Conservation (phyloP, 2,329 filamentous ascomycete genomes). For the Pyrenochaeta sp. region DNA sequence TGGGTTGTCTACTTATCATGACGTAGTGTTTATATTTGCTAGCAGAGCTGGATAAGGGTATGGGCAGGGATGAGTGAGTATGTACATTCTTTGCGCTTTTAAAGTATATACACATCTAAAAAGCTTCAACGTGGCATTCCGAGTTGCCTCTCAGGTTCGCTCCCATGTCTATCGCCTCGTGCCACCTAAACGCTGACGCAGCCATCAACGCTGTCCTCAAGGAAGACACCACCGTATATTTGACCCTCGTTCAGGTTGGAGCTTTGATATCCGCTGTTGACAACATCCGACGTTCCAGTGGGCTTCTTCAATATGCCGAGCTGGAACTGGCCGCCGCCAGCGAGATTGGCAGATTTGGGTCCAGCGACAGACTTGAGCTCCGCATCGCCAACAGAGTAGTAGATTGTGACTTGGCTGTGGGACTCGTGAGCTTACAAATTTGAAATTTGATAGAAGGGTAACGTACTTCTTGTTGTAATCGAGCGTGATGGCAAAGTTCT, state of each 20-base stretch:
- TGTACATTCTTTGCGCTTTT: neutral
- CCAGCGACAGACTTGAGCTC: conserved; percentile 60
- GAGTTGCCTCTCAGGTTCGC: neutral
- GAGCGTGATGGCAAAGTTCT: conserved; percentile 69
- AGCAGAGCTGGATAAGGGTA: no score
- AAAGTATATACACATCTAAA: neutral
- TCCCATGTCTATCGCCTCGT: neutral
- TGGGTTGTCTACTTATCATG: no score
- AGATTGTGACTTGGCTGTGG: conserved; percentile 63
- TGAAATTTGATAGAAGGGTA: no score
- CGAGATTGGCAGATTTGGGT: conserved; percentile 60
- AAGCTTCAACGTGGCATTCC: no score
- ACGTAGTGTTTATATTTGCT: no score
- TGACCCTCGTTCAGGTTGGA: conserved; percentile 48
- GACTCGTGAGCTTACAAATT: conserved; percentile 2
- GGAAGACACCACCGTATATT: conserved; percentile 51
- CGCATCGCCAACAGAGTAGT: conserved; percentile 61
- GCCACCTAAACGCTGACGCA: conserved; percentile 42
- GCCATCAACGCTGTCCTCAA: conserved; percentile 47
- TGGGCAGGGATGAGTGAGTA: neutral
- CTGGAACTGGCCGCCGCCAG: conserved; percentile 68
- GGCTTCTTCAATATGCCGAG: conserved; percentile 71
- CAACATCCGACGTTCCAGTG: conserved; percentile 53
- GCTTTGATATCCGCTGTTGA: conserved; percentile 48
- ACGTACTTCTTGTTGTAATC: conserved; percentile 65